Evolutionary conservation across 805 yeast genomes (phyloP), one percentile per base, ranked within the genome.

Genomic region (Blastobotrys terrestris): DNA sequence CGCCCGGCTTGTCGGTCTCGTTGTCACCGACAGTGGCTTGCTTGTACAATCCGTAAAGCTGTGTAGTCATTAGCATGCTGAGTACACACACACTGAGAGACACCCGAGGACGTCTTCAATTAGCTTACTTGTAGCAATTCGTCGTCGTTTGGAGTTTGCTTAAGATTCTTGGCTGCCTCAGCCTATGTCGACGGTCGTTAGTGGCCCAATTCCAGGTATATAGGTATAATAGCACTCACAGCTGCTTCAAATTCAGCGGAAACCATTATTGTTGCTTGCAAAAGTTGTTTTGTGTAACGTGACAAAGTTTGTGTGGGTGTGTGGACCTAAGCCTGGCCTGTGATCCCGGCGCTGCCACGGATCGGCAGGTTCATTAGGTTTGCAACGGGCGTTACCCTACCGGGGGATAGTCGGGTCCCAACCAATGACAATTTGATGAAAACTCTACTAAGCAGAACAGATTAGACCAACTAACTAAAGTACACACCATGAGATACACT

Each of bases 1-100:
- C 73, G 58, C 97, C 94, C 51, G 99, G 99, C 75, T 88, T 87
- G 52, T 78, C 75, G 57, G 96, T 86, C 62, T 67, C 71, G 79
- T 89, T 89, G 79, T 94, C 99, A 60, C 99, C 99, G 53, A 84
- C 85, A 39, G 97, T 92, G 63, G 98, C 96, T 76, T 94, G 99
- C 74, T 94, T 94, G 85, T 78, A 94, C 63, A 94, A 78, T 48
- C 92, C 97, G 75, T 94, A 94, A 64, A 94, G 77, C 70, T 62
- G 39, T 46, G 50, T 3, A 16, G 16, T 35, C 13, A 11, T 22
- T 21, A 51, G 40, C 46, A 13, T 2, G n/a, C 14, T 5, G 11
- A 22, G 31, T 44, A 14, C 11, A 26, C 35, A 18, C 35, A 8
- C 39, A n/a, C n/a, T n/a, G n/a, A 35, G 26, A 15, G n/a, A 41